These are phyloP conservation scores for Fomes fomentarius DNA, from an alignment of 1,284 basidiomycete genomes.

Conservation along the genomic window DNA sequence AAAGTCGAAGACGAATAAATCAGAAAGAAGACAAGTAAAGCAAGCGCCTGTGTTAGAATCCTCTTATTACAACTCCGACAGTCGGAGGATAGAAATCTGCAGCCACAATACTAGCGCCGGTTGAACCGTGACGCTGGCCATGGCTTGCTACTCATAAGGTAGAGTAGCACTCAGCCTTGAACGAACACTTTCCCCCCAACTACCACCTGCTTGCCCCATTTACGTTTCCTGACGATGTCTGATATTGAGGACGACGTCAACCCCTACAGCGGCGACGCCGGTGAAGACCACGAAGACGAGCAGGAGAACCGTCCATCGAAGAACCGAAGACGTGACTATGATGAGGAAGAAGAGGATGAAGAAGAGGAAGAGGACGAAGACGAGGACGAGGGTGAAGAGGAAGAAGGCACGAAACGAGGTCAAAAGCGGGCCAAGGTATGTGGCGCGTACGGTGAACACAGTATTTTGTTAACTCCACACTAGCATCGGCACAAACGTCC, in stretches of 20 bases:
- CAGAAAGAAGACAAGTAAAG: too few relatives aligned
- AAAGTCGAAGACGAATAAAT: too few relatives aligned
- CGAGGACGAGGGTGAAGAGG: conserved; percentile 44
- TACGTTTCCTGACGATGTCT: conserved; percentile 45
- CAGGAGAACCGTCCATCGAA: conserved; percentile 32
- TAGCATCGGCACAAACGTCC: conserved; percentile 68
- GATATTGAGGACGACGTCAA: conserved; percentile 50
- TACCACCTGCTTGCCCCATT: not conserved
- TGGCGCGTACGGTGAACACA: conserved; percentile 10
- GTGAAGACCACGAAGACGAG: conserved; percentile 38
- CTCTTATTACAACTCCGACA: not conserved
- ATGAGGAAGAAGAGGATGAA: conserved; percentile 53
- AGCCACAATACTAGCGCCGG: not conserved
- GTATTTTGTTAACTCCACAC: conserved; percentile 7
- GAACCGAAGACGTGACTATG: conserved; percentile 34
- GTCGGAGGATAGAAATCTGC: not conserved
- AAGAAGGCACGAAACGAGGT: conserved; percentile 41
- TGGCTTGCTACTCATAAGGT: not conserved
- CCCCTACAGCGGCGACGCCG: conserved; percentile 17
- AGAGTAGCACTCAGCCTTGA: too few relatives aligned
- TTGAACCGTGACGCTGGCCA: not conserved
- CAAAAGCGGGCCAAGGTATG: conserved; percentile 63
- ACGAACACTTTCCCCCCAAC: not conserved
- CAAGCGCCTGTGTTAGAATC: too few relatives aligned
- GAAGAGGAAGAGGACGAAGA: conserved; percentile 56